Conservation (phyloP, 2,329 filamentous ascomycete genomes). For the Aplosporella prunicola region DNA sequence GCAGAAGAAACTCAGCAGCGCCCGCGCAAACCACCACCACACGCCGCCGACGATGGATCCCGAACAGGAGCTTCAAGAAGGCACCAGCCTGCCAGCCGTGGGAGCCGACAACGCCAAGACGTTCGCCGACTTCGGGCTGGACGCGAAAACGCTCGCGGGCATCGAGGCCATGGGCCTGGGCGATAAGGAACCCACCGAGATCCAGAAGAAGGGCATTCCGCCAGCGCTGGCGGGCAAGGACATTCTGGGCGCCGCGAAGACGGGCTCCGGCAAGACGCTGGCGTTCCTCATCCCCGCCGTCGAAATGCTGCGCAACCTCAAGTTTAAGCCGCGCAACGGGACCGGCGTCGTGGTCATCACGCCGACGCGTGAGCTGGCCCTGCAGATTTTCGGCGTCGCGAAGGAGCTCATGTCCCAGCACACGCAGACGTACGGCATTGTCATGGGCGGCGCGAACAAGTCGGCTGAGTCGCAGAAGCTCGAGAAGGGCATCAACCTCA, state of each 20-base stretch:
- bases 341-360: conserved; percentile 89
- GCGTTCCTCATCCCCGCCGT: conserved; percentile 90
- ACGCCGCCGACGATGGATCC: too few relatives aligned
- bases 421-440: conserved; percentile 90
- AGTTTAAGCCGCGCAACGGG: conserved; percentile 89
- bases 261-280: conserved; percentile 89
- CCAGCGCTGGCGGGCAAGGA: conserved; percentile 82
- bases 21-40: too few relatives aligned
- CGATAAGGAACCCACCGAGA: conserved; percentile 85
- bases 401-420: conserved; percentile 87
- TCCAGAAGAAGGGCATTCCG: conserved; percentile 79
- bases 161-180: conserved; percentile 88
- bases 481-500: conserved; percentile 86
- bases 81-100: conserved; percentile 51
- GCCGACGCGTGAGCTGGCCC: conserved; percentile 83
- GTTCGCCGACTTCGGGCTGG: conserved; percentile 78
- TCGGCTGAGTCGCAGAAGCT: conserved; percentile 91
- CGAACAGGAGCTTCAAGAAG: too few relatives aligned
- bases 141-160: conserved; percentile 78
- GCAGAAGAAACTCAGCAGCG: too few relatives aligned
- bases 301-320: conserved; percentile 81
- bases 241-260: conserved; percentile 91
- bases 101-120: conserved; percentile 54
- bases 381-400: conserved; percentile 94
- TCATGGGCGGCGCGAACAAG: conserved; percentile 89